Percentiles rank a stretch among this genome's conserved stretches.
Conservation (phyloP, 495 filamentous ascomycete genomes). For the Recurvomyces mirabilis region DNA sequence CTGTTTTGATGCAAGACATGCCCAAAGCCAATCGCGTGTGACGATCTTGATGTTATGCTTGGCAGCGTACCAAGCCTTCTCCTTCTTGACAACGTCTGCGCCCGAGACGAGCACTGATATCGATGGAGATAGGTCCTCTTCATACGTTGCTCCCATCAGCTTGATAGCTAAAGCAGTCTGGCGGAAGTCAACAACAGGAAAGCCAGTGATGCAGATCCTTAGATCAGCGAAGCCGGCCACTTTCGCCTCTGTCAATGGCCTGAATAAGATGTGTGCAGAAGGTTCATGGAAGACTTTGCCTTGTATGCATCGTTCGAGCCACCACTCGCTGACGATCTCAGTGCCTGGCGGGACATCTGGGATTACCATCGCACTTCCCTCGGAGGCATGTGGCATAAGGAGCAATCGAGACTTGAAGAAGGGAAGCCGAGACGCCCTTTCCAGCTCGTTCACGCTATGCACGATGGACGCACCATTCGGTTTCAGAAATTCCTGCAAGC, state of each 20-base stretch:
- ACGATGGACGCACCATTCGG: slow-evolving; percentile 10
- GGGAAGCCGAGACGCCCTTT: slow-evolving; percentile 30
- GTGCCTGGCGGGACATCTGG: slow-evolving; percentile 20
- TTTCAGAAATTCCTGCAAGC: slow-evolving; percentile 5
- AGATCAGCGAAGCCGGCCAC: slow-evolving; percentile 56
- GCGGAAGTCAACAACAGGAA: slow-evolving; percentile 71
- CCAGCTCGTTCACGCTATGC: slow-evolving; percentile 33
- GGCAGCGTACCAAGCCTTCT: slow-evolving; percentile 66
- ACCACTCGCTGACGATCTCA: slow-evolving; percentile 73
- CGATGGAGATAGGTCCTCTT: slow-evolving; percentile 56
- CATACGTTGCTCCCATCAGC: slow-evolving; percentile 70
- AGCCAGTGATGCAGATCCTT: slow-evolving; percentile 67
- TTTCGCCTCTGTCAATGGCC: slow-evolving; percentile 58
- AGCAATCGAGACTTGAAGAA: slow-evolving; percentile 39
- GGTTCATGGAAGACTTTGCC: slow-evolving; percentile 59
- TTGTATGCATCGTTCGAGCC: slow-evolving; percentile 79
- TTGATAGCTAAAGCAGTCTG: slow-evolving; percentile 66
- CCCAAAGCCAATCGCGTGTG: slow-evolving; percentile 69
- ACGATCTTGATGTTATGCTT: slow-evolving; percentile 70
- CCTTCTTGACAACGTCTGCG: slow-evolving; percentile 45
- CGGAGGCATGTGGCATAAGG: slow-evolving; percentile 44
- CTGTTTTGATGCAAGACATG: slow-evolving; percentile 46
- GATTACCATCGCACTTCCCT: slow-evolving; percentile 25
- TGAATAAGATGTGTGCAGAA: slow-evolving; percentile 57
- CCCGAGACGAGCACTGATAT: slow-evolving; percentile 62